phyloP scores from a whole-genome alignment of 1,284 basidiomycete genomes.

The Boletus semigastroideus region DNA sequence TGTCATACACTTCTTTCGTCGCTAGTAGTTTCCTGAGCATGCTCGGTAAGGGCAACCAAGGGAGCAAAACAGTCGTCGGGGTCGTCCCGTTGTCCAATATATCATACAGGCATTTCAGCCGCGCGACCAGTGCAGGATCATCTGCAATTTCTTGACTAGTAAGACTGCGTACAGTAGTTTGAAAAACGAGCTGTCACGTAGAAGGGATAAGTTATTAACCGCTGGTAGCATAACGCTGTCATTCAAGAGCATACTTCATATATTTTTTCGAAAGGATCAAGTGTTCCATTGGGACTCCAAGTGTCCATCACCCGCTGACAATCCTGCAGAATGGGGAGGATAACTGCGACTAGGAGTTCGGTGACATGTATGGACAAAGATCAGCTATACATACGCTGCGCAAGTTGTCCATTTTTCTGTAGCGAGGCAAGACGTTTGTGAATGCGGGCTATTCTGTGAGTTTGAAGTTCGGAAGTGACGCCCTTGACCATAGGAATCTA shows the following conservation, averaged over 20 bases:
- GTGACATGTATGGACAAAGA: slow-evolving; percentile 4
- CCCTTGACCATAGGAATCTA: slow-evolving; percentile 73
- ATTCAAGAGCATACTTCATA: slow-evolving; percentile 52
- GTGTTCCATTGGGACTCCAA: slow-evolving; percentile 59
- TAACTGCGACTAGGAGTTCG: slow-evolving; percentile 43
- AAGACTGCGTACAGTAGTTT: slow-evolving; percentile 64
- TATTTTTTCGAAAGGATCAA: slow-evolving; percentile 69
- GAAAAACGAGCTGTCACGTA: slow-evolving; percentile 59
- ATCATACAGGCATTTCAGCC: slow-evolving; percentile 63
- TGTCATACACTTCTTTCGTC: slow-evolving; percentile 71
- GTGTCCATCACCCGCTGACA: slow-evolving; percentile 53
- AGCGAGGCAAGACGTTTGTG: slow-evolving; percentile 64
- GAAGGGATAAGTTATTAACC: not conserved
- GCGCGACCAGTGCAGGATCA: slow-evolving; percentile 54
- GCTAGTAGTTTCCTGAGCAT: slow-evolving; percentile 67
- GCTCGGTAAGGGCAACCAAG: slow-evolving; percentile 70
- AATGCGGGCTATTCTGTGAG: slow-evolving; percentile 57
- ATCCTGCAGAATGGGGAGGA: slow-evolving; percentile 62
- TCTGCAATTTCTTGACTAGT: slow-evolving; percentile 67
- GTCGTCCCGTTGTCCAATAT: slow-evolving; percentile 66
- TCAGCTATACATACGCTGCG: slow-evolving; percentile 46
- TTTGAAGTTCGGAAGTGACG: slow-evolving; percentile 66
- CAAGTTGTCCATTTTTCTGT: slow-evolving; percentile 59
- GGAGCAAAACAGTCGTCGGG: slow-evolving; percentile 64
- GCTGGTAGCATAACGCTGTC: not conserved